Evolutionary conservation across 1,139 yeast genomes (phyloP).

Genomic region (Diutina catenulata): DNA sequence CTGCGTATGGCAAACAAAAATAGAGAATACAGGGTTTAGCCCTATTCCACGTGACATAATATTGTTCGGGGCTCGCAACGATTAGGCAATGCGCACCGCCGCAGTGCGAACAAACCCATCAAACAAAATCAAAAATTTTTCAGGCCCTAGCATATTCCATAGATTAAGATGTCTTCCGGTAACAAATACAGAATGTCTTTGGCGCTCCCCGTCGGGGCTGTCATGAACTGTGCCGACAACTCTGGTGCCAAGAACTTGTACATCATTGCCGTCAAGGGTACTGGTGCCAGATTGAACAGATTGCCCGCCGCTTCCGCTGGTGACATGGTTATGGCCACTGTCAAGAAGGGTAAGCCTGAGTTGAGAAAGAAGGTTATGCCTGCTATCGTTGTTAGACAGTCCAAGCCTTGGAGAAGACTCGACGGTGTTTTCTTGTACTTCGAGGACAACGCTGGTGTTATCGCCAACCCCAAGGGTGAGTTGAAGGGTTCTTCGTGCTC

Average conservation of each 20-base stretch:
- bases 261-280: slow-evolving; percentile 97
- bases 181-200: slow-evolving; percentile 99
- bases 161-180: slow-evolving; percentile 73
- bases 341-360: slow-evolving; percentile 99
- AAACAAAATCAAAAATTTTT: slow-evolving; percentile 11
- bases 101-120: no score
- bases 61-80: no score
- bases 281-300: slow-evolving; percentile 99
- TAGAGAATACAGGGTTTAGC: no score
- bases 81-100: no score
- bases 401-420: slow-evolving; percentile 99
- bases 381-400: slow-evolving; percentile 98
- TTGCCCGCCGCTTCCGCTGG: slow-evolving; percentile 99
- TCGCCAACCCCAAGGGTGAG: slow-evolving; percentile 99
- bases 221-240: slow-evolving; percentile 99
- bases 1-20: no score
- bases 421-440: slow-evolving; percentile 99
- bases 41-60: no score
- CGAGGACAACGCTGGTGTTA: slow-evolving; percentile 99
- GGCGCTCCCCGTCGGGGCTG: slow-evolving; percentile 99
- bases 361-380: slow-evolving; percentile 99
- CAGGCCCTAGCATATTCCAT: slow-evolving; percentile 6
- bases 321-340: slow-evolving; percentile 99
- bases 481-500: slow-evolving; percentile 99
- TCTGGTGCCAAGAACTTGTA: slow-evolving; percentile 99